These are phyloP conservation scores for Talaromyces piceae DNA, from an alignment of 2,329 filamentous ascomycete species.

Conservation along the genomic window DNA sequence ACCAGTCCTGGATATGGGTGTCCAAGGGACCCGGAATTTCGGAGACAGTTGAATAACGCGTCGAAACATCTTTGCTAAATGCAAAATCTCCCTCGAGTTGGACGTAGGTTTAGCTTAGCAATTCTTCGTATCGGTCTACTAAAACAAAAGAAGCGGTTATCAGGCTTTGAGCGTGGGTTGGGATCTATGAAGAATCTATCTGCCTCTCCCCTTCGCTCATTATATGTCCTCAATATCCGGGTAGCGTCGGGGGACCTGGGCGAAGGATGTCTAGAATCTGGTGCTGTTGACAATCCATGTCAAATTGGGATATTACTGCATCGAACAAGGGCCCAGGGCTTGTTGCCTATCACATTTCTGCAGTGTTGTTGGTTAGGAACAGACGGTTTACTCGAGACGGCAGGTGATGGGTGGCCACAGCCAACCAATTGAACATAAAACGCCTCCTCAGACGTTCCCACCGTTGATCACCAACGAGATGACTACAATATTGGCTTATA, in stretches of 20 bases:
- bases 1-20: background rate
- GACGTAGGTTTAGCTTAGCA: too few relatives aligned
- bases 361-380: background rate
- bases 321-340: background rate
- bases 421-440: background rate
- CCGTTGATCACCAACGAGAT: background rate
- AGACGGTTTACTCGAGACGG: background rate
- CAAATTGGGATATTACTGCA: background rate
- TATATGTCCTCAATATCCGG: background rate
- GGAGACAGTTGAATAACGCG: background rate
- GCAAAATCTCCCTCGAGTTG: background rate
- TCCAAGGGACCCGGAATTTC: background rate
- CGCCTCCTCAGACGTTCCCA: background rate
- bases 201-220: background rate
- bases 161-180: background rate
- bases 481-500: background rate
- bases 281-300: background rate
- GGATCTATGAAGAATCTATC: background rate
- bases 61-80: background rate
- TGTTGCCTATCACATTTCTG: background rate
- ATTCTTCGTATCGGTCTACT: too few relatives aligned
- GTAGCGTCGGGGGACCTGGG: background rate
- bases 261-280: background rate
- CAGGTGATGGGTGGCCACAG: background rate
- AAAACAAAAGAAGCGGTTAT: background rate